phyloP scores from a whole-genome alignment of 1,284 basidiomycete genomes.

The Blastosporella zonata region DNA sequence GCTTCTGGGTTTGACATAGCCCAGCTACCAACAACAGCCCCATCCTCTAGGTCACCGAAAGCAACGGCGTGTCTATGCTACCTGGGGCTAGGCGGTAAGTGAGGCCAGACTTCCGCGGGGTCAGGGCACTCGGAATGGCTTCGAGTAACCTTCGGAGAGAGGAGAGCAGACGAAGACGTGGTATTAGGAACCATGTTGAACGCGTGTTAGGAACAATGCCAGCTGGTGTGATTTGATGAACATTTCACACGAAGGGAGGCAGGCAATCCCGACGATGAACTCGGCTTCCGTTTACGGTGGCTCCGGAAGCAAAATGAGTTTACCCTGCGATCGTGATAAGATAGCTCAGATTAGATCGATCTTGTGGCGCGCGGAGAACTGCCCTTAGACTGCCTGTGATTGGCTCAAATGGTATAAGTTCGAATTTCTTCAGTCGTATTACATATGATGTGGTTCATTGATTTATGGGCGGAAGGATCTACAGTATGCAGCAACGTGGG shows the following conservation, averaged over 20 bases:
- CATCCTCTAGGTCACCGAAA: neutral
- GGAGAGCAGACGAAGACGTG: constrained; percentile 7
- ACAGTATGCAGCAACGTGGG: constrained; percentile 20
- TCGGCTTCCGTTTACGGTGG: constrained; percentile 1
- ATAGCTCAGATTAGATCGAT: neutral
- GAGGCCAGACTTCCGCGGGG: neutral
- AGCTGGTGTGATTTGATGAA: neutral
- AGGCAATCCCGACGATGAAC: neutral
- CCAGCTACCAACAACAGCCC: neutral
- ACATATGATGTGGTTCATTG: constrained; percentile 3
- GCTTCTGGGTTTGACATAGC: neutral
- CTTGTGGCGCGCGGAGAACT: no score
- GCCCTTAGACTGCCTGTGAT: neutral
- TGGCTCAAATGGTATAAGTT: neutral
- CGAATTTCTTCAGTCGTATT: neutral
- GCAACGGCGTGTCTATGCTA: neutral
- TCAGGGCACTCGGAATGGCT: neutral
- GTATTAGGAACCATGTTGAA: neutral
- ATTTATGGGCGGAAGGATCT: constrained; percentile 1
- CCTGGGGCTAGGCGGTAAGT: neutral
- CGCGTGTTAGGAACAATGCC: constrained; percentile 2
- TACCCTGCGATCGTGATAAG: neutral
- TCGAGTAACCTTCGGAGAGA: neutral
- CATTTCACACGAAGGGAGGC: neutral
- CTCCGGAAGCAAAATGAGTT: neutral